Conservation (phyloP, 2,329 filamentous ascomycete genomes). For the Triangularia verruculosa region DNA sequence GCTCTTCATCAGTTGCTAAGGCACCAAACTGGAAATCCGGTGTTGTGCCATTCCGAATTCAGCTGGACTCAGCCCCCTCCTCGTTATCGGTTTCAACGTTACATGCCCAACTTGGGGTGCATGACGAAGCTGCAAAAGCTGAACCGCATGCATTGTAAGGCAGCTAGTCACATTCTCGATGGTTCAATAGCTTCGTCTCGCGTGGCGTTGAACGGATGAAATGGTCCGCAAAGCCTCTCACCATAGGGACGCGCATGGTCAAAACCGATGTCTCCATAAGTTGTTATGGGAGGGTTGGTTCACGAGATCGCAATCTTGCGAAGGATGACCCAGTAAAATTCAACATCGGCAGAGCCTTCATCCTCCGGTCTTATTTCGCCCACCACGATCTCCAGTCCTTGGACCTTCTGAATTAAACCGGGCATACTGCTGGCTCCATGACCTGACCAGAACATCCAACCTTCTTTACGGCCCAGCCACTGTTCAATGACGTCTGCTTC, state of each 20-base stretch:
- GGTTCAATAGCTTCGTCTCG: background rate
- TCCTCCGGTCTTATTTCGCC: constrained; percentile 29
- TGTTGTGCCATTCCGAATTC: background rate
- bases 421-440: constrained; percentile 37
- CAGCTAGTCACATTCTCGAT: background rate
- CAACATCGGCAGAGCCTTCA: constrained; percentile 32
- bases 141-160: background rate
- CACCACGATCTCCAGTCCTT: constrained; percentile 35
- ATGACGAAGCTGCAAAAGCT: background rate
- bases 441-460: constrained; percentile 46
- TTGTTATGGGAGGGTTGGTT: no score
- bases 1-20: background rate
- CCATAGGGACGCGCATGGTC: background rate
- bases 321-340: constrained; percentile 40
- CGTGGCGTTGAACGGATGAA: background rate
- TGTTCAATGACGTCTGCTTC: constrained; percentile 33
- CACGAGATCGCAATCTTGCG: background rate
- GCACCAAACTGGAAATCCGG: background rate
- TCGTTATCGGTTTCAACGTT: background rate
- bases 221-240: background rate
- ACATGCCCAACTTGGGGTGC: background rate
- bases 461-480: constrained; percentile 39
- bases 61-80: background rate
- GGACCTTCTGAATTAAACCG: constrained; percentile 29
- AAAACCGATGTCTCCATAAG: background rate